Conservation (phyloP, 345 rosid genomes). For the Hibiscus mutabilis region DNA sequence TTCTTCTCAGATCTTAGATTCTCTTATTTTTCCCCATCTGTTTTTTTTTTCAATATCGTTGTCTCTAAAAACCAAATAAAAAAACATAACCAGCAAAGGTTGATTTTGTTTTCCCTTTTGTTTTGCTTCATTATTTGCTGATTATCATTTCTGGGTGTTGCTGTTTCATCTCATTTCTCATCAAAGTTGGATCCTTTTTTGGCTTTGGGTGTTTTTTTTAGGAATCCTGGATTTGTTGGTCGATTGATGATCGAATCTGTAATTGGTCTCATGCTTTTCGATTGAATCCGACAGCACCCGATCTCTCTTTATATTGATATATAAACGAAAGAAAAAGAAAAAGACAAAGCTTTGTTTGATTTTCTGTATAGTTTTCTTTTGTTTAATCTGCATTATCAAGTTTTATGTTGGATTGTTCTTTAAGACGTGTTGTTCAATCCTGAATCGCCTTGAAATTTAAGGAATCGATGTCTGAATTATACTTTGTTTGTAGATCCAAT, state of each 20-base stretch:
- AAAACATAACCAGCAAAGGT: background rate
- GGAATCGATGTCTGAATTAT: conserved; percentile 6
- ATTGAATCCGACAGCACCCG: conserved; percentile 45
- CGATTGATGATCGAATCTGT: conserved; percentile 38
- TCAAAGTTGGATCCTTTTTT: conserved; percentile 7
- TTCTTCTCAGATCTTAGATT: conserved; percentile 38
- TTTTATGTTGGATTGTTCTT: conserved; percentile 19
- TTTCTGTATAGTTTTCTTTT: conserved; percentile 18
- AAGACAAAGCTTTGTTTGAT: conserved; percentile 25
- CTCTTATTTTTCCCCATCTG: conserved; percentile 16
- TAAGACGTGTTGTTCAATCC: conserved; percentile 8
- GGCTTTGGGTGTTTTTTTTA: conserved; percentile 12
- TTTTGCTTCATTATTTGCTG: background rate
- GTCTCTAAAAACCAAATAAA: background rate
- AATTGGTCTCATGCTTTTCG: conserved; percentile 20
- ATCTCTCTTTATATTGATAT: conserved; percentile 19
- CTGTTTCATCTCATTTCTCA: conserved; percentile 7
- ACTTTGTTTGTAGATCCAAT: conserved; percentile 19
- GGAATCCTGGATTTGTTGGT: conserved; percentile 45
- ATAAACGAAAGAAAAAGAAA: background rate
- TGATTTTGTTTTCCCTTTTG: background rate
- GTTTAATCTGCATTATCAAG: conserved; percentile 37
- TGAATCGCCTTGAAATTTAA: conserved; percentile 8
- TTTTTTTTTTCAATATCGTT: background rate
- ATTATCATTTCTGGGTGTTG: conserved; percentile 19